Evolutionary conservation across 768 basidiomycete species (phyloP), one percentile per base, ranked within the genome.

Genomic region (Kwoniella shandongensis): DNA sequence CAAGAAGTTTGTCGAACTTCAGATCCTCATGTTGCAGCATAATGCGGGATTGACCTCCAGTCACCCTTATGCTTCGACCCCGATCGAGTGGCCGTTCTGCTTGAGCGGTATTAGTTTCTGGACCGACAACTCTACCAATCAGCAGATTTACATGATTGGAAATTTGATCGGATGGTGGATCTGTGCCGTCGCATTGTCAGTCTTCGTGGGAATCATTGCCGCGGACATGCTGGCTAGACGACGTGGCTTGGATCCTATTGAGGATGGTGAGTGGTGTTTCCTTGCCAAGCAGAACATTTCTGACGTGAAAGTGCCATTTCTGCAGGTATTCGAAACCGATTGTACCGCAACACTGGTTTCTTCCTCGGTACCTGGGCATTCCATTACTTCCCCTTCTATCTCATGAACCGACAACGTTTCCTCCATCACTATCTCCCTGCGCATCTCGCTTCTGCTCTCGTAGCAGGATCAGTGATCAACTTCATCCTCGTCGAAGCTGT

Each of bases 41-140:
- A 99, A 99, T 69, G 93, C 96, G n/a, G 96, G 92, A 20, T 81
- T 99, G 62, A 94, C 91, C 23, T 89, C 91, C n/a, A 89, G 88
- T 3, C 96, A 99, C 74, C 96, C 96, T 39, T 99, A 99, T 74
- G 92, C 96, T 3, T 89, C 88, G 57, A 82, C 82, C n/a, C 92
- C 96, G 4, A 86, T 97, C 78, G 92, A 94, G 74, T 99, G 96
- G 96, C 96, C 96, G 5, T 98, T 98, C 85, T 83, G 92, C 36
- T 78, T 97, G 26, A 90, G 81, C 61, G 96, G 96, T 46, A 98
- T 99, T 79, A 93, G 91, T 73, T 98, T 98, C 82, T 99, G 96
- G 96, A 99, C 96, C 4, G 75, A 79, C 27, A 86, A 82, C 54
- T 86, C 87, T 5, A 80, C 81, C 11, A 86, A 89, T 73, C 86